These are phyloP conservation scores for Exobasidium rhododendri DNA, from an alignment of 1,284 basidiomycete genomes.

Conservation along the genomic window DNA sequence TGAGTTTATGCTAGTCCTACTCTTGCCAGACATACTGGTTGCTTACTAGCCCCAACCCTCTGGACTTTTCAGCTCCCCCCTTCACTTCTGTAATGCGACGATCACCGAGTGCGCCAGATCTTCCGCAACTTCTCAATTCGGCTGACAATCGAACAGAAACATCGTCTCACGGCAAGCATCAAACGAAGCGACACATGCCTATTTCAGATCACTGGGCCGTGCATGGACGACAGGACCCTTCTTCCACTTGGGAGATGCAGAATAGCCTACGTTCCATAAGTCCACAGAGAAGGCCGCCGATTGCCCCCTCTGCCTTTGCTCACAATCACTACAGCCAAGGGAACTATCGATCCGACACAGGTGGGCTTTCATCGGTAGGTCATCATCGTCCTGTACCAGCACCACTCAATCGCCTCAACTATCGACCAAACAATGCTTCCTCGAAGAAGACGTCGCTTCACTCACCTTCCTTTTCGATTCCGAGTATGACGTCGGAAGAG, in stretches of 20 bases:
- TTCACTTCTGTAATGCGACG: background rate
- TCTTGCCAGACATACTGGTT: background rate
- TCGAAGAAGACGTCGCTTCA: background rate
- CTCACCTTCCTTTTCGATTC: background rate
- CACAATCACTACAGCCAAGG: background rate
- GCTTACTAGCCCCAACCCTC: background rate
- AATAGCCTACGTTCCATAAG: conserved; percentile 1
- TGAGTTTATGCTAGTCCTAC: too few relatives aligned
- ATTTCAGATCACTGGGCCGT: background rate
- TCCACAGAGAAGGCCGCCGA: background rate
- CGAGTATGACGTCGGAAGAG: background rate
- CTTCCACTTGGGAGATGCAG: background rate
- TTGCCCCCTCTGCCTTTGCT: conserved; percentile 4
- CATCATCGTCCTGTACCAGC: background rate
- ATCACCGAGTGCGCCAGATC: background rate
- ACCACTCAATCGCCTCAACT: background rate
- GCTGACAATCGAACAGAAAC: background rate
- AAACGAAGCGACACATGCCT: background rate
- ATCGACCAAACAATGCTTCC: background rate
- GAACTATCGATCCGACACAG: background rate
- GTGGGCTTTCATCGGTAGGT: background rate
- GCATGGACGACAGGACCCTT: background rate
- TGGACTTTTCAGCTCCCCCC: too few relatives aligned
- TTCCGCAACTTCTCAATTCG: background rate
- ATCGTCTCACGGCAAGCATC: background rate